Evolutionary conservation across 2,329 filamentous ascomycete species (phyloP), one percentile per base, ranked within the genome.

Genomic region (Aureobasidium sp.): DNA sequence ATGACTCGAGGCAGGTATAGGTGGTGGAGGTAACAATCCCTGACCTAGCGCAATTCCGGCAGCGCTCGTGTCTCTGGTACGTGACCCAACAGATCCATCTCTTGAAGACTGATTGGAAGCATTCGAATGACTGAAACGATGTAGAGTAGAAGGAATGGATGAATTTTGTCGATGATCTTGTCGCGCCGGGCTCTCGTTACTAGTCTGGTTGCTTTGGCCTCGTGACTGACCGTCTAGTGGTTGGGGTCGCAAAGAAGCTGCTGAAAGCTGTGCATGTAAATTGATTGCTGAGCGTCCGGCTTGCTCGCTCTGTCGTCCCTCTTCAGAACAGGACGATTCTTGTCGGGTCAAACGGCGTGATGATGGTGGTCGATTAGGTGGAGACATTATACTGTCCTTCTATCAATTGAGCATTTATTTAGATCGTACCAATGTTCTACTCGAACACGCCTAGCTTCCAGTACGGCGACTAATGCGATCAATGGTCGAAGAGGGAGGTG

Each of bases 211-310:
- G 32, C 63, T 63, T 42, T 63, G 37, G 5, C 66, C 36, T 29
- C 66, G 66, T 47, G 67, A 64, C 37, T 57, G 62, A 41, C 63
- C 63, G 21, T 59, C 45, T 21, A 58, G 61, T 49, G 66, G 66
- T 21, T 67, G 63, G 34, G 67, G 65, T 47, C 70, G 68, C n/a
- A 74, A 54, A n/a, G 70, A 69, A 57, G 71, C 70, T 52, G 70
- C 70, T 29, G 71, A 73, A 15, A 68, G 68, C 21, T 71, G 69
- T 13, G 72, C 72, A 58, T 69, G 67, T 45, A 73, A 64, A 53
- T 67, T 69, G 49, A 66, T 66, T 10, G 70, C 55, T 16, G 69
- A 69, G 6, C 72, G 70, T 10, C 72, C 72, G n/a, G 70, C 70
- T 63, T 74, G 72, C 48, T 71, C 67, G 34, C 55, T 42, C 8